These are phyloP conservation scores for Leptographium procerum DNA, from an alignment of 2,329 filamentous ascomycete genomes.

Conservation along the genomic window DNA sequence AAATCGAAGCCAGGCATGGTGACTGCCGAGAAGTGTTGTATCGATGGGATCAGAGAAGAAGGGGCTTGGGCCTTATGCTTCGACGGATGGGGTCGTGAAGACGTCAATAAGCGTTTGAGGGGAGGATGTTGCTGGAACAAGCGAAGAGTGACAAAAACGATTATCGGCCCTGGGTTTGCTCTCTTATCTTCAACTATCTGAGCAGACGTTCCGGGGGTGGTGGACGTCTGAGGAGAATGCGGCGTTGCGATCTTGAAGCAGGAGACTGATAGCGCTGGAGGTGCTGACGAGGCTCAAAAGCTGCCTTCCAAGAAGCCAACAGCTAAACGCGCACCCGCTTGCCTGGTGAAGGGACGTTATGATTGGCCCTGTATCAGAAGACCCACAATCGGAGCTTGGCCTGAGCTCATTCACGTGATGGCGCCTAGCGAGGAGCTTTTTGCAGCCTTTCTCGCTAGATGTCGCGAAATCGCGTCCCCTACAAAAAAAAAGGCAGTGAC, in stretches of 20 bases:
- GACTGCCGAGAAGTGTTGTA: constrained; percentile 11
- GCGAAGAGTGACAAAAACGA: not conserved
- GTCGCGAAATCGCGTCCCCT: constrained; percentile 8
- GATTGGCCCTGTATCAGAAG: not conserved
- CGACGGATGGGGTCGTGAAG: not conserved
- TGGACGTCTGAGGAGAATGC: not conserved
- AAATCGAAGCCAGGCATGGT: constrained; percentile 97
- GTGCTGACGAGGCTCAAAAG: constrained; percentile 42
- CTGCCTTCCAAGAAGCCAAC: constrained; percentile 27
- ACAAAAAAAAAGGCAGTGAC: not conserved
- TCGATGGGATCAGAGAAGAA: not conserved
- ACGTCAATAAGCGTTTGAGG: not conserved
- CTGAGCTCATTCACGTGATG: not conserved
- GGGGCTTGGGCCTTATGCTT: not conserved
- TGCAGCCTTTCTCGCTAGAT: not conserved
- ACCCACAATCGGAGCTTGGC: not conserved
- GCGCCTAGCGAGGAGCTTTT: not conserved
- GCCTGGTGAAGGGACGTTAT: not conserved
- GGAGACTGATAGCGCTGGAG: not conserved
- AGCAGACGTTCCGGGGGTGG: not conserved
- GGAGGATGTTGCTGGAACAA: no score
- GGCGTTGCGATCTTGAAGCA: not conserved
- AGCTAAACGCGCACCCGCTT: constrained; percentile 6
- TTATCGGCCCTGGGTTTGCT: not conserved
- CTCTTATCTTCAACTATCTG: not conserved